These are phyloP conservation scores for Sporothrix brunneoviolacea DNA, from an alignment of 2,329 filamentous ascomycete species.

Conservation along the genomic window DNA sequence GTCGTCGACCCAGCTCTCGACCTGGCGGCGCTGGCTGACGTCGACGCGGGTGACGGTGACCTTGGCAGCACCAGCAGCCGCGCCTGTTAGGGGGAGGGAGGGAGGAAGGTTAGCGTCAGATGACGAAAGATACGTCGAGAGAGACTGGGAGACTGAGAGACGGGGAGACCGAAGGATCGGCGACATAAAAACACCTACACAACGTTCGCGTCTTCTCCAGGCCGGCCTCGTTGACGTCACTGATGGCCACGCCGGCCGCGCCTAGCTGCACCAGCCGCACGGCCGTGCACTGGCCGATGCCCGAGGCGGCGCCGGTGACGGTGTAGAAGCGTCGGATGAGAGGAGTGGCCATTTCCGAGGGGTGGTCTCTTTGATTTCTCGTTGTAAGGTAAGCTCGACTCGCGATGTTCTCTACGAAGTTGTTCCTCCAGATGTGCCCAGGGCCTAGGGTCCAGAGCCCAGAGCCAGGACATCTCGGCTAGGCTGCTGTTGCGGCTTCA, in stretches of 20 bases:
- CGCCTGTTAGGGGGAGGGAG: no score
- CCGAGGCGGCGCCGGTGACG: slow-evolving; percentile 17
- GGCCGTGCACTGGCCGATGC: slow-evolving; percentile 16
- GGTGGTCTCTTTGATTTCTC: neutral
- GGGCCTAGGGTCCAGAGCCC: no score
- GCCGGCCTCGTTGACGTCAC: slow-evolving; percentile 3
- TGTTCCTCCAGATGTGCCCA: no score
- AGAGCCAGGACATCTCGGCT: no score
- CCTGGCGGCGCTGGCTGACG: slow-evolving; percentile 4
- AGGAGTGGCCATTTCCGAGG: neutral
- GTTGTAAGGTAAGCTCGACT: neutral
- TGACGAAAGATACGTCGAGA: no score
- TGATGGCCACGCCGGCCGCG: slow-evolving; percentile 1
- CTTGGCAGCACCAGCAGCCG: neutral
- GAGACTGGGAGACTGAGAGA: no score
- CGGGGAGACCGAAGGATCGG: no score
- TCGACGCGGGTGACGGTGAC: slow-evolving; percentile 2
- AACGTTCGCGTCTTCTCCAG: neutral
- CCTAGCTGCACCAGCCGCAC: slow-evolving; percentile 1
- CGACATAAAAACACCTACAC: no score
- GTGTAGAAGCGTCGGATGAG: neutral
- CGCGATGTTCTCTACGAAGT: neutral
- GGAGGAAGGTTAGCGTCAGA: no score
- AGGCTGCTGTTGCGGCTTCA: no score
- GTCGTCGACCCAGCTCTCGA: slow-evolving; percentile 2